These are phyloP conservation scores for Colletotrichum coccodes DNA, from an alignment of 2,329 filamentous ascomycete genomes.

Conservation along the genomic window DNA sequence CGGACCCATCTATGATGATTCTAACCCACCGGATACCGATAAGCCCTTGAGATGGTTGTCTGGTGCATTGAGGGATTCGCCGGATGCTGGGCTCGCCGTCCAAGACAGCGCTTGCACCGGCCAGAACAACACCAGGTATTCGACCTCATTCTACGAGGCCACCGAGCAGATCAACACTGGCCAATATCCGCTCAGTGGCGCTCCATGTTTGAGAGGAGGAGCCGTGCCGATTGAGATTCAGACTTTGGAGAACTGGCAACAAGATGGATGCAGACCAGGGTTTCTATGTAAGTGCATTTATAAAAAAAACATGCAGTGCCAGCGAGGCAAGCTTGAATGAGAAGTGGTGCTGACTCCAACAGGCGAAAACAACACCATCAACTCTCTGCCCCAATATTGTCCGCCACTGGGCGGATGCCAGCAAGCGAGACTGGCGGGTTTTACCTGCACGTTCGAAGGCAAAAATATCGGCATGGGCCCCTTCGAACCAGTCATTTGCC, in stretches of 20 bases:
- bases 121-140: slow-evolving; percentile 51
- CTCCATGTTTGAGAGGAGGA: slow-evolving; percentile 51
- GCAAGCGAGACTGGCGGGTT: slow-evolving; percentile 45
- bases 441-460: slow-evolving; percentile 44
- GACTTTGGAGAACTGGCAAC: slow-evolving; percentile 45
- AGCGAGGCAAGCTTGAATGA: background rate
- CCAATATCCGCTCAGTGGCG: slow-evolving; percentile 46
- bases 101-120: slow-evolving; percentile 55
- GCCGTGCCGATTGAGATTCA: slow-evolving; percentile 54
- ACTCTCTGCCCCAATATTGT: slow-evolving; percentile 57
- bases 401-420: slow-evolving; percentile 51
- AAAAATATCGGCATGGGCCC: slow-evolving; percentile 54
- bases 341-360: slow-evolving; percentile 30
- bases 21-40: slow-evolving; percentile 46
- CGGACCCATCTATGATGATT: slow-evolving; percentile 46
- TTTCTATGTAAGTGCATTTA: slow-evolving; percentile 50
- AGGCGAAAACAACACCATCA: slow-evolving; percentile 57
- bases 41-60: slow-evolving; percentile 41
- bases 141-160: slow-evolving; percentile 51
- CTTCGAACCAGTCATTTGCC: slow-evolving; percentile 63
- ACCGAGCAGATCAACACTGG: slow-evolving; percentile 36
- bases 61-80: slow-evolving; percentile 38
- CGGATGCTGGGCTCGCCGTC: slow-evolving; percentile 38
- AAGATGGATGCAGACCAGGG: slow-evolving; percentile 50
- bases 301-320: background rate